These are phyloP conservation scores for Triangularia verruculosa DNA, from an alignment of 2,329 filamentous ascomycete genomes.

Conservation along the genomic window DNA sequence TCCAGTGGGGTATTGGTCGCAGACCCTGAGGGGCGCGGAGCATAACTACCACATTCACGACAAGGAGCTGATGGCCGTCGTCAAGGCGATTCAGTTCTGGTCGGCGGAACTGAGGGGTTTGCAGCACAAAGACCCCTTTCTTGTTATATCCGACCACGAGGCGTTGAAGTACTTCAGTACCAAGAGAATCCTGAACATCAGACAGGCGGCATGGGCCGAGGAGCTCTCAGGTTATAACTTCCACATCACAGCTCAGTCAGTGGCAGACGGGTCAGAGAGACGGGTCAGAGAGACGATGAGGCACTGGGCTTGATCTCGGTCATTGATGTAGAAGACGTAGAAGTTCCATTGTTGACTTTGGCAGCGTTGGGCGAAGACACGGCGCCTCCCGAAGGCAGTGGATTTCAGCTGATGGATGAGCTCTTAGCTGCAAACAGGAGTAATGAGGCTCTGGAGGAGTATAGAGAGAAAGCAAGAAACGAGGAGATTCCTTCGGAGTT, in stretches of 20 bases:
- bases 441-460: background rate
- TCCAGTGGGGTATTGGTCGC: background rate
- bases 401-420: background rate
- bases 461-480: background rate
- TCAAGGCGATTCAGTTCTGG: no score
- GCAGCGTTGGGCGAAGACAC: background rate
- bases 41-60: no score
- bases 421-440: background rate
- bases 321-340: background rate
- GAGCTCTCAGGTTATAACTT: conserved; percentile 13
- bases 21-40: no score
- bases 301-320: background rate
- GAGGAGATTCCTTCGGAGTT: background rate
- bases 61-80: no score
- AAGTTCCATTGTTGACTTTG: background rate
- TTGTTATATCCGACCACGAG: no score
- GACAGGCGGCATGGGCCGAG: no score
- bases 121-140: no score
- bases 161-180: background rate
- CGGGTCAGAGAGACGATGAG: no score
- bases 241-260: background rate
- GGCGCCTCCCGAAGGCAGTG: background rate
- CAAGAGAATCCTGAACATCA: no score
- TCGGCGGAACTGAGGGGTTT: no score
- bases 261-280: background rate